Base-by-base conservation (phyloP, 306 rosid species). In the Prunus mume region DNA sequence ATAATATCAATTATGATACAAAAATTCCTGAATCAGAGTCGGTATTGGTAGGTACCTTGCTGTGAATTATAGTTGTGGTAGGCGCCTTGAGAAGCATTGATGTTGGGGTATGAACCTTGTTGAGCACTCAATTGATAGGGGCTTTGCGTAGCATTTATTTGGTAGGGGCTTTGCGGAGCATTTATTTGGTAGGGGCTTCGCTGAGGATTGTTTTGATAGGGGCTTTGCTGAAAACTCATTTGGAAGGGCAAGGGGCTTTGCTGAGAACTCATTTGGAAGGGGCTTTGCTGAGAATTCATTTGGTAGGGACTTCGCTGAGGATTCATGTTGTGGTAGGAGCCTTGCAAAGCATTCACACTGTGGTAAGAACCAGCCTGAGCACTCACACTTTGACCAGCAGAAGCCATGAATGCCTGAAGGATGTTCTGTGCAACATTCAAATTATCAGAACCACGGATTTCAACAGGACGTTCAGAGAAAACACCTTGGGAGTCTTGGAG, bases 61-160 rank as follows among this genome's bases (percentile, higher is more conserved):
- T 73, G 77, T 12, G 45, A 30, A 60, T 24, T 57, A 46, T 34
- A n/a, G 81, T 79, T 76, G 74, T 61, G 69, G 63, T 72, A 54
- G 12, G 69, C 47, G 20, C 72, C 68, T 68, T 60, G 82, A 0
- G 74, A 27, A 69, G 60, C 65, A 64, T 60, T 79, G 50, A 10
- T 65, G 78, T 65, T 27, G n/a, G 77, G 60, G 58, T 78, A 55
- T 6, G 86, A 20, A 63, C 83, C 81, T 56, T 71, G 83, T 46
- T 67, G 83, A 57, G 68, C 65, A n/a, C 56, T 74, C 70, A 65
- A 62, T 61, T 58, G 68, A 58, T 57, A 73, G 28, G 79, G 74
- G 66, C 76, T 24, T 43, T 68, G 75, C 28, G 69, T 73, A 25
- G 66, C 13, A 28, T 76, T 68, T 18, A 43, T 71, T 15, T 28